Base-by-base conservation (phyloP, 768 basidiomycete genomes). In the Auricularia auricula-judae region DNA sequence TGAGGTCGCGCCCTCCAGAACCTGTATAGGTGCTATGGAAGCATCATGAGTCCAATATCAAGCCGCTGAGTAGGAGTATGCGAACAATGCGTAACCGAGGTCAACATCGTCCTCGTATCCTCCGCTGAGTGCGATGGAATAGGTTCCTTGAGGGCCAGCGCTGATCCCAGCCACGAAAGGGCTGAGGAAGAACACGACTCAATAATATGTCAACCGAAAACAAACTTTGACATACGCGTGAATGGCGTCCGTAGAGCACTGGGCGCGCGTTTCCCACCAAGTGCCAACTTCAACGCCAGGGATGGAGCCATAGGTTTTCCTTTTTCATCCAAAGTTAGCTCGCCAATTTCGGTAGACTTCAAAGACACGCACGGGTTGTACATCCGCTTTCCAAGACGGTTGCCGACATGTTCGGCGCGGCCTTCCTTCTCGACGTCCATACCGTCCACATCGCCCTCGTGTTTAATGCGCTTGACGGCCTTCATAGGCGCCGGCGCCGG, bases 41-140 rank as follows among this genome's bases (percentile, higher is more conserved):
- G 18, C 29, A 29, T 29, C 2, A 29, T 29, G 29, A 29, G 44
- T 18, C 58, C 5, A 36, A 36, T 3, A 61, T 18, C 14, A 21
- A 12, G 47, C 10, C 12, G 3, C 34, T 33, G 3, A 33, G 18
- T 21, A 36, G 62, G 36, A 54, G 61, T 34, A 7, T 36, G 84
- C 89, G 74, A 70, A 91, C 90, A 93, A 93, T 12, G 81, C 88
- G 66, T 91, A 87, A 63, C 91, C 91, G 16, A 85, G 72, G 67
- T 93, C 91, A 18, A 93, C 82, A 68, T 93, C 91, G 63, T 93
- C 91, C 36, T 89, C 87, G 65, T 93, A 93, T 1, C 91, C 93
- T 11, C 94, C 94, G 47, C 90, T 93, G 3, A 96, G 81, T 2
- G 89, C 93, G 14, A 97, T 82, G 53, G 90, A 93, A 68, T 88